Evolutionary conservation across 495 filamentous ascomycete species (phyloP).

Genomic region (Hypomontagnella submonticulosa): DNA sequence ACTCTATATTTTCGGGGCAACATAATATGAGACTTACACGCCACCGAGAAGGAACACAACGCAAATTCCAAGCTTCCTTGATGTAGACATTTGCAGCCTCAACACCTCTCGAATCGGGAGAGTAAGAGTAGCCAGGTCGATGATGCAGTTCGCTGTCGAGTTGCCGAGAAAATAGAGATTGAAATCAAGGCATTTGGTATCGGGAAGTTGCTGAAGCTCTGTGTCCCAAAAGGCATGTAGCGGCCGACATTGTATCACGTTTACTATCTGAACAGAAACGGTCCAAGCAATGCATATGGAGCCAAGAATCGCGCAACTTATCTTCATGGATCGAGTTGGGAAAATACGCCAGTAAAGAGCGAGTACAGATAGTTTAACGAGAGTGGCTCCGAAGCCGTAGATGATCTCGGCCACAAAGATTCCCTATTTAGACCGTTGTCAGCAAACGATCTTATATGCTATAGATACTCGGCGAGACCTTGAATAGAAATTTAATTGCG

Average conservation of each 20-base stretch:
- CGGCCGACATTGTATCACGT: constrained; percentile 15
- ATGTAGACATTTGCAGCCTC: constrained; percentile 6
- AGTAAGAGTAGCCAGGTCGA: constrained; percentile 12
- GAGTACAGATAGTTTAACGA: constrained; percentile 22
- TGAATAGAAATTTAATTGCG: neutral
- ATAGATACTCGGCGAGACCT: neutral
- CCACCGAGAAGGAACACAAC: constrained; percentile 9
- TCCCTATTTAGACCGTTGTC: neutral
- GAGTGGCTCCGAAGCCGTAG: constrained; percentile 7
- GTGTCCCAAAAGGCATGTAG: constrained; percentile 16
- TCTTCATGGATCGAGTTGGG: constrained; percentile 7
- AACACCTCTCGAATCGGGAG: constrained; percentile 13
- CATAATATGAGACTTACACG: neutral
- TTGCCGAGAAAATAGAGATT: constrained; percentile 12
- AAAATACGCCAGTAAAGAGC: constrained; percentile 33
- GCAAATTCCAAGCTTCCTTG: constrained; percentile 9
- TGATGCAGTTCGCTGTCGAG: constrained; percentile 15
- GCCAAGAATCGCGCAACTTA: neutral
- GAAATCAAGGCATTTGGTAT: constrained; percentile 4
- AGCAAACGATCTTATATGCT: neutral
- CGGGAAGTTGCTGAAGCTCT: constrained; percentile 3
- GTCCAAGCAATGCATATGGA: constrained; percentile 5
- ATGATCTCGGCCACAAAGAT: constrained; percentile 9
- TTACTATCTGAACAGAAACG: constrained; percentile 2
- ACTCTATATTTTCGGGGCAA: no score